Evolutionary conservation across 371 early-diverging fungal species (phyloP).

Genomic region (Funneliformis caledonium): DNA sequence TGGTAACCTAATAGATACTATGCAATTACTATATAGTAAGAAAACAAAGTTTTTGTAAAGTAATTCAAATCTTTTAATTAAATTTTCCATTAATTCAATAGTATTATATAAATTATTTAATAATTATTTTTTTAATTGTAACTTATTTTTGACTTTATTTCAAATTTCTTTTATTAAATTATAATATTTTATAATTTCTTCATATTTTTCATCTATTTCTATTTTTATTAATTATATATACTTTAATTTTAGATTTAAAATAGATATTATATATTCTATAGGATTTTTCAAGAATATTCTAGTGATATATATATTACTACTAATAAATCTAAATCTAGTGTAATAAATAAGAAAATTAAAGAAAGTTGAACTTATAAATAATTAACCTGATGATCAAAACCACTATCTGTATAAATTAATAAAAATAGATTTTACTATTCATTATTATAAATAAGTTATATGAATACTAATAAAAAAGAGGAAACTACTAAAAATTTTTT

Average conservation of each 20-base stretch:
- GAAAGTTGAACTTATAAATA: not conserved
- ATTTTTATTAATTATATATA: not conserved
- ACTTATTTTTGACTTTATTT: not conserved
- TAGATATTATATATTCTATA: not conserved
- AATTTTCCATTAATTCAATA: not conserved
- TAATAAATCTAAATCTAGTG: not conserved
- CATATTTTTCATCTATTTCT: not conserved
- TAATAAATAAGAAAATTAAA: not conserved
- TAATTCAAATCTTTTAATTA: not conserved
- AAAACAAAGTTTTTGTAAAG: too few relatives aligned
- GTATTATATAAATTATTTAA: not conserved
- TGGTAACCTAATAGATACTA: too few relatives aligned
- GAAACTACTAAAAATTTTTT: too few relatives aligned
- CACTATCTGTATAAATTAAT: not conserved
- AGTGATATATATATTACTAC: not conserved
- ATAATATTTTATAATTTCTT: not conserved
- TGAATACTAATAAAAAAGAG: too few relatives aligned
- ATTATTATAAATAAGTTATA: too few relatives aligned
- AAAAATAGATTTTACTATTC: not conserved
- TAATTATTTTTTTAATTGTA: not conserved
- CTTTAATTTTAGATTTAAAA: not conserved
- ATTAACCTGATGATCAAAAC: not conserved
- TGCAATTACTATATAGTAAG: too few relatives aligned
- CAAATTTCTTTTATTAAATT: slow-evolving; percentile 3
- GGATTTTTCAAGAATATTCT: not conserved